Evolutionary conservation across 2,329 filamentous ascomycete species (phyloP).

Genomic region (Blastomyces parvus): DNA sequence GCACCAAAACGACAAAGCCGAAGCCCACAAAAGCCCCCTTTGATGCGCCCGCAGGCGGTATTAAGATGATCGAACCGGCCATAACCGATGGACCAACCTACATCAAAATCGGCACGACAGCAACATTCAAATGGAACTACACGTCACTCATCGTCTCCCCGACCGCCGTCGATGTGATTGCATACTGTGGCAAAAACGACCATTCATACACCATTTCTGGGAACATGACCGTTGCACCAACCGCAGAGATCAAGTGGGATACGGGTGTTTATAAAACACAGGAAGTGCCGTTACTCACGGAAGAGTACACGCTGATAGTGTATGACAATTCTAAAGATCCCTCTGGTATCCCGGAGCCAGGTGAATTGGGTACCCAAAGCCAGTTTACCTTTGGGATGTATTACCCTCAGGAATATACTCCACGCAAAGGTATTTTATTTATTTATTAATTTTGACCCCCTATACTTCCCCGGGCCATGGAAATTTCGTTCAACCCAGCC

Average conservation of each 20-base stretch:
- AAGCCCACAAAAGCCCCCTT: constrained; percentile 37
- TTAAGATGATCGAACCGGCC: constrained; percentile 53
- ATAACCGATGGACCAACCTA: constrained; percentile 43
- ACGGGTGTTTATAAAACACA: constrained; percentile 44
- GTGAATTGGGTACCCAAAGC: constrained; percentile 45
- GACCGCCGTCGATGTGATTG: constrained; percentile 51
- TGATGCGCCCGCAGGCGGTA: constrained; percentile 48
- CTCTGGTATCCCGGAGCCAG: constrained; percentile 44
- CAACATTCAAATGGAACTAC: constrained; percentile 62
- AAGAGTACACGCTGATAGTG: constrained; percentile 55
- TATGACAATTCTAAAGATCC: constrained; percentile 49
- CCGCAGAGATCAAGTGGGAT: constrained; percentile 51
- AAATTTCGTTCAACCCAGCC: background rate
- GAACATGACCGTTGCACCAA: constrained; percentile 48
- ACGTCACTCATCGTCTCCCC: constrained; percentile 53
- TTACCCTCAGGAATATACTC: constrained; percentile 42
- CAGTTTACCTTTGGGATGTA: constrained; percentile 57
- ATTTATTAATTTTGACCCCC: background rate
- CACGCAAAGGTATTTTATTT: constrained; percentile 39
- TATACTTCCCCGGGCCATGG: background rate
- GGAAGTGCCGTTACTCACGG: constrained; percentile 45
- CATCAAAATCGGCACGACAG: constrained; percentile 53
- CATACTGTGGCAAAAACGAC: constrained; percentile 50
- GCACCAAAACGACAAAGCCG: constrained; percentile 18
- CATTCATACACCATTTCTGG: constrained; percentile 52